Evolutionary conservation across 768 basidiomycete species (phyloP).

Genomic region (Trametes gibbosa): DNA sequence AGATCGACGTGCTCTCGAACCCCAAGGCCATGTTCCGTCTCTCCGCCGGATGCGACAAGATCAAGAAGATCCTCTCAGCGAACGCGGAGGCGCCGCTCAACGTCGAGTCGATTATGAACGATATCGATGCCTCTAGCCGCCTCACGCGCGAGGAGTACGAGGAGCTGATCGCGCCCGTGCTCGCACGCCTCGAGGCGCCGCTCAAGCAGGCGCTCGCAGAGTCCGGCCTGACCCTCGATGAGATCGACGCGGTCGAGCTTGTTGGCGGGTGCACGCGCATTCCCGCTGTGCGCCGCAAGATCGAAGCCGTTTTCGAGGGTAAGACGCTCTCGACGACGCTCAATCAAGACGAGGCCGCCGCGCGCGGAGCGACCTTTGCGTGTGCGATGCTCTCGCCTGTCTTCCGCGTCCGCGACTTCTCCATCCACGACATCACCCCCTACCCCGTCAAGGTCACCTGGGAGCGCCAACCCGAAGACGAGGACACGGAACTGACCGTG

Average conservation of each 20-base stretch:
- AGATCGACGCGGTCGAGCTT: conserved; percentile 90
- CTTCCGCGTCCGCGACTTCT: conserved; percentile 97
- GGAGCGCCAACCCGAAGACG: conserved; percentile 72
- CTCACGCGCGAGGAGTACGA: conserved; percentile 84
- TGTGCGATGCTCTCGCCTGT: conserved; percentile 97
- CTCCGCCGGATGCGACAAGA: conserved; percentile 80
- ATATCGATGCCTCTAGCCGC: conserved; percentile 87
- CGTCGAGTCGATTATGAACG: conserved; percentile 96
- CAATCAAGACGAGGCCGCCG: conserved; percentile 97
- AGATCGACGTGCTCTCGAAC: conserved; percentile 89
- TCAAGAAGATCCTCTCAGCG: conserved; percentile 96
- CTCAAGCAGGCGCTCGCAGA: conserved; percentile 77
- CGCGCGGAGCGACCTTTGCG: conserved; percentile 93
- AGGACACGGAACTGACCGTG: conserved; percentile 89
- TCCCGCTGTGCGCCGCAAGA: conserved; percentile 85
- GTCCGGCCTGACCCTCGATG: conserved; percentile 76
- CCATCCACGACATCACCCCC: conserved; percentile 77
- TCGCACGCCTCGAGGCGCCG: conserved; percentile 74
- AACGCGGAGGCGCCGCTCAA: conserved; percentile 86
- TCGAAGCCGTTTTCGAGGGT: conserved; percentile 78
- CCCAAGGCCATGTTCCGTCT: conserved; percentile 95
- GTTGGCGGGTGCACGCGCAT: conserved; percentile 93
- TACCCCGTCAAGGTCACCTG: conserved; percentile 93
- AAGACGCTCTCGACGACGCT: conserved; percentile 88
- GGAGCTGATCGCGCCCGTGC: conserved; percentile 66